Conservation (phyloP, 495 filamentous ascomycete genomes). For the Xylaria bambusicola region DNA sequence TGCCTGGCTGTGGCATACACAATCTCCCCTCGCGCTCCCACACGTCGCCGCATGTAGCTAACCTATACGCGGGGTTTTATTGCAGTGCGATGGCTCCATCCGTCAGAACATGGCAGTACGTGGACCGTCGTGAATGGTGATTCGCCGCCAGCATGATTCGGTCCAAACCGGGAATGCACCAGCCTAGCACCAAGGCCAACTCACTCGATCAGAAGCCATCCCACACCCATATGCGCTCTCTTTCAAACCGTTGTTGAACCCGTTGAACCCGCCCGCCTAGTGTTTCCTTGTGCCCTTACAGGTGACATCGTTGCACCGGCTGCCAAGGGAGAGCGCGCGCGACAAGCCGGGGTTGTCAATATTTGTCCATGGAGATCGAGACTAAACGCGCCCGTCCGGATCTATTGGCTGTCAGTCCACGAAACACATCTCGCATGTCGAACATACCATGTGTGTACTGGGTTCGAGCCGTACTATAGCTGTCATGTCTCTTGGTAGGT, state of each 20-base stretch:
- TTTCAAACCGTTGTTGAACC: background rate
- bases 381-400: slow-evolving; percentile 20
- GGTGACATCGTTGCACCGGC: slow-evolving; percentile 1
- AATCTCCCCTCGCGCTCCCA: background rate
- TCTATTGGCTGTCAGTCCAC: slow-evolving; percentile 24
- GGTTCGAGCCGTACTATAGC: slow-evolving; percentile 13
- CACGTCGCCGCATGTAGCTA: background rate
- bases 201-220: slow-evolving; percentile 7
- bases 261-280: slow-evolving; percentile 7
- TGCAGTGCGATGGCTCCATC: slow-evolving; percentile 22
- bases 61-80: slow-evolving; percentile 19
- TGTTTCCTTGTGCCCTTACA: background rate
- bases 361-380: slow-evolving; percentile 22
- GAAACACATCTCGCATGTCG: slow-evolving; percentile 23
- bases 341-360: background rate
- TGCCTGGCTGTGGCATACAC: too few species aligned
- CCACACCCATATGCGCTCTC: background rate
- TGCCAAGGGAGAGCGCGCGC: background rate
- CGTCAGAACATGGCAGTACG: slow-evolving; percentile 26
- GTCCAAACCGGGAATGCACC: slow-evolving; percentile 1
- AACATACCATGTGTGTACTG: too few species aligned
- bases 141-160: slow-evolving; percentile 19
- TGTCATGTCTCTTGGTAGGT: background rate
- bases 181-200: slow-evolving; percentile 6
- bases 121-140: slow-evolving; percentile 25